Percentiles rank a stretch among this genome's conserved stretches.
Conservation (phyloP, 257 asterid species). For the Cruciata laevipes region DNA sequence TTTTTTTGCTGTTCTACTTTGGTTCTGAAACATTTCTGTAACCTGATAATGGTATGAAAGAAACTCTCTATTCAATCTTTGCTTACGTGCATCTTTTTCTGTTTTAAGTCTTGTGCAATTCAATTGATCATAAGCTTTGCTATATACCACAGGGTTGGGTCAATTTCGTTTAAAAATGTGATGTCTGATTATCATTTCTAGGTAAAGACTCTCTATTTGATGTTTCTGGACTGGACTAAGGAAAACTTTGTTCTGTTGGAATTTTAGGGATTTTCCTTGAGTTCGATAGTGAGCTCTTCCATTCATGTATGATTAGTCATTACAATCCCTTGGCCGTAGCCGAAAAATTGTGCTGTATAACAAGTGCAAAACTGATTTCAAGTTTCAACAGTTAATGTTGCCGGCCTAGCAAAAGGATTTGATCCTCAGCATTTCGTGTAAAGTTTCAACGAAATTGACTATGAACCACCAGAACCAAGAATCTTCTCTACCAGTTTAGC, state of each 20-base stretch:
- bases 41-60: neutral
- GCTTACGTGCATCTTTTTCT: neutral
- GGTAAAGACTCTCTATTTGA: neutral
- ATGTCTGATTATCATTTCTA: neutral
- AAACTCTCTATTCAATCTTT: neutral
- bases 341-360: neutral
- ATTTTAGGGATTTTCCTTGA: neutral
- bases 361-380: neutral
- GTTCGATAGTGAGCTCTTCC: neutral
- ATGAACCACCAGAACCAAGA: conserved; percentile 39
- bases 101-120: neutral
- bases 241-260: neutral
- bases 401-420: neutral
- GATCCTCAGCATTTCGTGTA: neutral
- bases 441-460: conserved; percentile 4
- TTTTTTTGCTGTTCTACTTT: neutral
- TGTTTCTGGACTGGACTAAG: neutral
- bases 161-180: neutral
- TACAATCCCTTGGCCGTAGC: neutral
- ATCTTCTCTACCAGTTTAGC: conserved; percentile 51
- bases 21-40: neutral
- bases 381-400: neutral
- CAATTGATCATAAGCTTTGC: neutral
- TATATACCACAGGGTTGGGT: neutral
- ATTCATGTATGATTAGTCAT: neutral